These are phyloP conservation scores for Phialophora macrospora DNA, from an alignment of 2,329 filamentous ascomycete genomes.

Conservation along the genomic window DNA sequence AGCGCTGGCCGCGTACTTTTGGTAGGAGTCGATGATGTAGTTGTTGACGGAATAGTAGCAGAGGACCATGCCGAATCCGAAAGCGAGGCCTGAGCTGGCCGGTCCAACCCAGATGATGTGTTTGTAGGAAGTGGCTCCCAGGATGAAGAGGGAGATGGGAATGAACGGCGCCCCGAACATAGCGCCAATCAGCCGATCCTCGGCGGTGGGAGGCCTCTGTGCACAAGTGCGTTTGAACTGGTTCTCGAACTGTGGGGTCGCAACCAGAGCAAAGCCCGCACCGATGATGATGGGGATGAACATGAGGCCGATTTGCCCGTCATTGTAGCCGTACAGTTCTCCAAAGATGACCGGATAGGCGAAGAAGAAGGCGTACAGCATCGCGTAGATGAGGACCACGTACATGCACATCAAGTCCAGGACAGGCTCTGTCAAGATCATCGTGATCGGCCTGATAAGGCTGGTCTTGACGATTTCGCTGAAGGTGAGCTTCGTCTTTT, in stretches of 20 bases:
- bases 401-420: conserved; percentile 82
- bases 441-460: conserved; percentile 50
- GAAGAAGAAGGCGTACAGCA: conserved; percentile 59
- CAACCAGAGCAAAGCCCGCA: conserved; percentile 65
- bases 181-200: conserved; percentile 47
- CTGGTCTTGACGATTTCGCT: conserved; percentile 50
- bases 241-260: conserved; percentile 68
- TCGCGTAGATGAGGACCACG: conserved; percentile 76
- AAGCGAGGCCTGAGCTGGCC: conserved; percentile 48
- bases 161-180: conserved; percentile 49
- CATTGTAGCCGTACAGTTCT: conserved; percentile 75
- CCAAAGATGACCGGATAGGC: conserved; percentile 70
- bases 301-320: conserved; percentile 78
- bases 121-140: conserved; percentile 46
- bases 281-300: conserved; percentile 82
- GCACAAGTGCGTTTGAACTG: conserved; percentile 55
- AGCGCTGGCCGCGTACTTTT: conserved; percentile 47
- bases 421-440: conserved; percentile 71
- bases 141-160: conserved; percentile 52
- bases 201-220: conserved; percentile 42
- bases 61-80: conserved; percentile 55
- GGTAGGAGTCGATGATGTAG: conserved; percentile 43
- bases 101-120: conserved; percentile 48
- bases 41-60: conserved; percentile 52
- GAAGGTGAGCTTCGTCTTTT: conserved; percentile 49